These are phyloP conservation scores for Sedum album DNA, from an alignment of 164 flowering plant genomes.

Conservation along the genomic window DNA sequence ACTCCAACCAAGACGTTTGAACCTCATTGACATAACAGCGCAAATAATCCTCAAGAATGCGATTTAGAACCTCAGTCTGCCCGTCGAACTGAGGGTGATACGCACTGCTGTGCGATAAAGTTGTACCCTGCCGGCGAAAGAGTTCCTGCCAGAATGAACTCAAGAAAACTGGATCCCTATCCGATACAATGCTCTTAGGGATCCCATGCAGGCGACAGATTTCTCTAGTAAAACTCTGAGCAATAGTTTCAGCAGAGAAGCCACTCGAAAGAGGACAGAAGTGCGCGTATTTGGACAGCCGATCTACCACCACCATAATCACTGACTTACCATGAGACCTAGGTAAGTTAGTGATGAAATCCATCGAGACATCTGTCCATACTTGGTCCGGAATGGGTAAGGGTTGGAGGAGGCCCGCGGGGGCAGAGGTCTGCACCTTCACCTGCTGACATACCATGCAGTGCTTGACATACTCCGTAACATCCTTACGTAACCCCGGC, in stretches of 20 bases:
- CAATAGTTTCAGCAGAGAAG: neutral
- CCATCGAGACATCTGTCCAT: neutral
- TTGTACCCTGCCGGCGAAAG: neutral
- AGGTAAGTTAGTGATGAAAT: too few relatives aligned
- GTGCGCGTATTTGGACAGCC: neutral
- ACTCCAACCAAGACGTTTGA: neutral
- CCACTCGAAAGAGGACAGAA: too few relatives aligned
- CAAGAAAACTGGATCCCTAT: neutral
- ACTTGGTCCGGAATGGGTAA: neutral
- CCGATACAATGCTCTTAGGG: too few relatives aligned
- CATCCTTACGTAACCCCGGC: neutral
- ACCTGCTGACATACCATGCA: neutral
- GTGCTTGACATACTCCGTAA: too few relatives aligned
- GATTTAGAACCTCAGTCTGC: neutral
- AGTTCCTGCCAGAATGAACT: neutral
- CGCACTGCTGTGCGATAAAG: too few relatives aligned
- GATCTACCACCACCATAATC: neutral
- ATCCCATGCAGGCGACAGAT: too few relatives aligned
- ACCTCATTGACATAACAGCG: neutral
- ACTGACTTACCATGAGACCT: neutral
- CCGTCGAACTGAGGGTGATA: too few relatives aligned
- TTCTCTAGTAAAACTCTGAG: too few relatives aligned
- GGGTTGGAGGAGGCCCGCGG: too few relatives aligned
- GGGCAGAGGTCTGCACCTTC: neutral
- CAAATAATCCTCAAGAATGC: too few relatives aligned